Conservation (phyloP, 257 asterid species). For the Solanum lignicaule region DNA sequence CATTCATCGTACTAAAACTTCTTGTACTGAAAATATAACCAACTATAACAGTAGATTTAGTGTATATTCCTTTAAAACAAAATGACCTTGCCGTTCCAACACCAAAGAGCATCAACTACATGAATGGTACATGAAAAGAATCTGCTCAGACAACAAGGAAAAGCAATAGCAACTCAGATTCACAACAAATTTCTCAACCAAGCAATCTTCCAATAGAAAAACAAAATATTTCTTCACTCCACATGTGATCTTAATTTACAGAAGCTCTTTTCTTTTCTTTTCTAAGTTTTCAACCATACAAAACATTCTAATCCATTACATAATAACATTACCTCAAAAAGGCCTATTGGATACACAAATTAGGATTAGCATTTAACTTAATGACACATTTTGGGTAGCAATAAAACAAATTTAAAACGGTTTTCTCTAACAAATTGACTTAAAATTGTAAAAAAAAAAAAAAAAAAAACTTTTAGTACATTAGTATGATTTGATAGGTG, state of each 20-base stretch:
- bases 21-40: not conserved
- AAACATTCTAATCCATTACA: not conserved
- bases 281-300: not conserved
- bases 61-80: not conserved
- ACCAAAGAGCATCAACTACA: constrained; percentile 34
- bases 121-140: constrained; percentile 16
- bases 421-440: not conserved
- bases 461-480: not conserved
- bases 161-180: not conserved
- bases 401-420: not conserved
- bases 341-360: not conserved
- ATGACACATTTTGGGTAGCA: not conserved
- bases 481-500: not conserved
- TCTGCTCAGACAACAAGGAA: constrained; percentile 3
- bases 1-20: constrained; percentile 46
- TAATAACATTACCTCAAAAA: not conserved
- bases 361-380: not conserved
- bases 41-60: constrained; percentile 6
- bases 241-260: not conserved
- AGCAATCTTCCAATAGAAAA: not conserved
- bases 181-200: not conserved
- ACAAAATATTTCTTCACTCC: not conserved
- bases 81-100: constrained; percentile 16
- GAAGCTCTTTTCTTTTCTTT: not conserved
- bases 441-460: not conserved